Conservation (phyloP, 805 yeast genomes). For the Kuraishia cidri region DNA sequence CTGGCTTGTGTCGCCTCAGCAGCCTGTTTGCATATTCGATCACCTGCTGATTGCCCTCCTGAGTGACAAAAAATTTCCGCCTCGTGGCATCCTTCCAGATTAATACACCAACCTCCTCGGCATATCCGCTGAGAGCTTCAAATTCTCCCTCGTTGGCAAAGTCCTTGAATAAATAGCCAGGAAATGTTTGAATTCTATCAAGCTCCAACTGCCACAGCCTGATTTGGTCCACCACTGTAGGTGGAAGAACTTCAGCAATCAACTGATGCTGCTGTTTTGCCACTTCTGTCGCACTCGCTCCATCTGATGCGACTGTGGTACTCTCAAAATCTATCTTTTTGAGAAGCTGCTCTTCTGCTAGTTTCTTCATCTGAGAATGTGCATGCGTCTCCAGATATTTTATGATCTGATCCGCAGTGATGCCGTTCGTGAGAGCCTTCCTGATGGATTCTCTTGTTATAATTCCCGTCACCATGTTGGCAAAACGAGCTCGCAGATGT, state of each 20-base stretch:
- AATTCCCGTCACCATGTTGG: conserved; percentile 90
- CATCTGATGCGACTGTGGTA: conserved; percentile 31
- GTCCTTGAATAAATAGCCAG: conserved; percentile 84
- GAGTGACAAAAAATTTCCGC: conserved; percentile 75
- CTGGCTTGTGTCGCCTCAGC: too few species aligned
- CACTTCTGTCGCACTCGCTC: conserved; percentile 1
- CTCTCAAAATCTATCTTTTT: conserved; percentile 60
- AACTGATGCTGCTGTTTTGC: conserved; percentile 23
- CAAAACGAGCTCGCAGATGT: conserved; percentile 73
- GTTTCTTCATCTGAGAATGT: conserved; percentile 79
- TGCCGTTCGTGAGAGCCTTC: conserved; percentile 76
- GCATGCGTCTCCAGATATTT: conserved; percentile 87
- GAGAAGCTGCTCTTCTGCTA: conserved; percentile 60
- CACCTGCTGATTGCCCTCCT: conserved; percentile 82
- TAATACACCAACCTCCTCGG: conserved; percentile 84
- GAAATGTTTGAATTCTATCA: conserved; percentile 82
- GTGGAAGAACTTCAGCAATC: conserved; percentile 68
- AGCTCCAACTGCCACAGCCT: conserved; percentile 93
- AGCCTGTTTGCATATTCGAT: conserved; percentile 76
- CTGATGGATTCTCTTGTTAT: conserved; percentile 89
- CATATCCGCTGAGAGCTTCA: conserved; percentile 62
- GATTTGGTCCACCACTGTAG: conserved; percentile 95
- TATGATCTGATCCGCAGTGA: conserved; percentile 91
- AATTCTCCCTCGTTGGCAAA: conserved; percentile 74
- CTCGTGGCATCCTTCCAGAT: conserved; percentile 74